A percentile compares a stretch with the other conserved stretches of the same genome.
Evolutionary conservation across 192 early-diverging fungal species (phyloP).

Genomic region (Gorgonomyces haynaldii): DNA sequence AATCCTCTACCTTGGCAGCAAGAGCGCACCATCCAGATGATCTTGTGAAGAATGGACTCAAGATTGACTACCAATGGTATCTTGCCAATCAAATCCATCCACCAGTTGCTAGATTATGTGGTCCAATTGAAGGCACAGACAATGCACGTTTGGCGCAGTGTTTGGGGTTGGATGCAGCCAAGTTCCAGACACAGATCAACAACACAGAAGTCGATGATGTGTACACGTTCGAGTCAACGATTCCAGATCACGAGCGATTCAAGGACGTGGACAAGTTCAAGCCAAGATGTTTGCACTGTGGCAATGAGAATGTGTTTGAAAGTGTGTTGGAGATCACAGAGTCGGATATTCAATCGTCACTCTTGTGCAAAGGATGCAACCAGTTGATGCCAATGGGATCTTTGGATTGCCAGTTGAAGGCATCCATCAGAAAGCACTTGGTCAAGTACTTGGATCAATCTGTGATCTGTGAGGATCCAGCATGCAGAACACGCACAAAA

Average conservation of each 20-base stretch:
- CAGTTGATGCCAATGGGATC: constrained; percentile 26
- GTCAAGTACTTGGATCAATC: constrained; percentile 62
- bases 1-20: constrained; percentile 41
- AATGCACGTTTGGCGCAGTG: constrained; percentile 62
- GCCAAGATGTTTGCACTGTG: constrained; percentile 52
- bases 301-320: constrained; percentile 29
- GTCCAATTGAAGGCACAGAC: constrained; percentile 73
- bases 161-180: constrained; percentile 62
- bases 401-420: constrained; percentile 50
- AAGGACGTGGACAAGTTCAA: constrained; percentile 55
- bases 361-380: constrained; percentile 29
- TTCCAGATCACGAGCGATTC: constrained; percentile 63
- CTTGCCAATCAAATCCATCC: constrained; percentile 84
- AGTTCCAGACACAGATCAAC: constrained; percentile 24
- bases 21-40: constrained; percentile 82
- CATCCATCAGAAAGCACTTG: constrained; percentile 55
- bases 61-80: constrained; percentile 81
- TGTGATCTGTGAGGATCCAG: constrained; percentile 68
- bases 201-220: constrained; percentile 37
- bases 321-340: neutral
- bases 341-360: neutral
- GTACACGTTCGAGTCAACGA: constrained; percentile 64
- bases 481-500: constrained; percentile 55
- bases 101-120: constrained; percentile 15
- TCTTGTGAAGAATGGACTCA: constrained; percentile 32